phyloP scores from a whole-genome alignment of 2,329 filamentous ascomycete genomes.

The Fusarium udum region DNA sequence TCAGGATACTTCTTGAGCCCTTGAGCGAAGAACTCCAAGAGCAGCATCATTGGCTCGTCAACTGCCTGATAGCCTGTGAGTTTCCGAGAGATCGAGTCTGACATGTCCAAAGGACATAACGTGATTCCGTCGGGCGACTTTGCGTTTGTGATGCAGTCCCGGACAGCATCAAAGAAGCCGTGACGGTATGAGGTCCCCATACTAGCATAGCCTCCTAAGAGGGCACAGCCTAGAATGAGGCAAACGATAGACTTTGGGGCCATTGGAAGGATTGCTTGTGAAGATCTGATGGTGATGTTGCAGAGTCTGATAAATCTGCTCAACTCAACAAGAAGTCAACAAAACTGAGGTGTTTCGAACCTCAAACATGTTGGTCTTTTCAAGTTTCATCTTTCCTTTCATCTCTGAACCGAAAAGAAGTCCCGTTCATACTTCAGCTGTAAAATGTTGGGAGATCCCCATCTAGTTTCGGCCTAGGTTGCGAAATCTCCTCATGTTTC shows the following conservation, averaged over 20 bases:
- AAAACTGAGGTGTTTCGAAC: not conserved
- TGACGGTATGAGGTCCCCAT: slow-evolving; percentile 24
- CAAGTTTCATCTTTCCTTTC: not conserved
- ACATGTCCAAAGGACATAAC: slow-evolving; percentile 22
- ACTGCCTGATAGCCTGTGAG: not conserved
- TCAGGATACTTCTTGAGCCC: slow-evolving; percentile 10
- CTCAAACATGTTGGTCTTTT: not conserved
- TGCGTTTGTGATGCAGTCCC: not conserved
- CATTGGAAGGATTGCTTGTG: not conserved
- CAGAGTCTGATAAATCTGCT: not conserved
- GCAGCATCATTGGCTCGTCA: slow-evolving; percentile 12
- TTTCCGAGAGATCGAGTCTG: not conserved
- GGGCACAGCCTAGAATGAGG: slow-evolving; percentile 24
- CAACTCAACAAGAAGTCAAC: not conserved
- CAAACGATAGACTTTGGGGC: not conserved
- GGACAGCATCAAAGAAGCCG: slow-evolving; percentile 33
- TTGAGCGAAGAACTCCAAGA: slow-evolving; percentile 35
- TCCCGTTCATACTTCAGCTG: not conserved
- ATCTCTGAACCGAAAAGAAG: not conserved
- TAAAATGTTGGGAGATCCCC: not conserved
- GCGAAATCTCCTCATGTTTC: slow-evolving; percentile 15
- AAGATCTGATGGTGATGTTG: not conserved
- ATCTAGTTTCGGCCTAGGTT: slow-evolving; percentile 30
- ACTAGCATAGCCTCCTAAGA: slow-evolving; percentile 34
- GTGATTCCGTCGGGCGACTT: not conserved